Conservation (phyloP, 1,139 yeast genomes). For the Pichia sp. region DNA sequence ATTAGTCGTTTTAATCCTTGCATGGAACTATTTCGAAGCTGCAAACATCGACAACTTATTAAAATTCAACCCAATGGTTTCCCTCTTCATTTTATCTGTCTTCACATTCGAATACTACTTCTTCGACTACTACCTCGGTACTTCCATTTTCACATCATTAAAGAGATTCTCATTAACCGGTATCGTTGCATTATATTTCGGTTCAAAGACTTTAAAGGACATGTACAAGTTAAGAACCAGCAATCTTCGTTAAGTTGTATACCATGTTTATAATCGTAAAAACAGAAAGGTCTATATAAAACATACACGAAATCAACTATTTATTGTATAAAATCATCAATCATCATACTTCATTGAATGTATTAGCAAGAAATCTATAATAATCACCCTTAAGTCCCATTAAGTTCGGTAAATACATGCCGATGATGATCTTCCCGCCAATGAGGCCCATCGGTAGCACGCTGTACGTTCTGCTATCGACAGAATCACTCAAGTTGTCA, state of each 20-base stretch:
- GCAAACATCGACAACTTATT: constrained; percentile 40
- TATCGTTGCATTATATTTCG: constrained; percentile 60
- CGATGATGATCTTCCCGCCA: constrained; percentile 67
- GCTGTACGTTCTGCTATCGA: constrained; percentile 88
- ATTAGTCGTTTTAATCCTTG: constrained; percentile 42
- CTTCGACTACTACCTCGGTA: constrained; percentile 64
- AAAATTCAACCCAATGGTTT: constrained; percentile 35
- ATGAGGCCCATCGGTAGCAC: constrained; percentile 86
- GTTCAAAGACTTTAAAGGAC: constrained; percentile 60
- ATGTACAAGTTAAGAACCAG: constrained; percentile 25
- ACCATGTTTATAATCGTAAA: too few species aligned
- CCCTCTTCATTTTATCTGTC: constrained; percentile 52
- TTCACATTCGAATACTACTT: constrained; percentile 63
- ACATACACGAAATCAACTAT: background rate
- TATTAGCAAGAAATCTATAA: constrained; percentile 17
- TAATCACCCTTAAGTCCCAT: constrained; percentile 20
- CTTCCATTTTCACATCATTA: constrained; percentile 70
- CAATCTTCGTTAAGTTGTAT: constrained; percentile 24
- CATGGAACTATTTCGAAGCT: constrained; percentile 50
- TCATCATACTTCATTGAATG: constrained; percentile 10
- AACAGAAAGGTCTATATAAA: too few species aligned
- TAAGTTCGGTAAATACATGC: constrained; percentile 27
- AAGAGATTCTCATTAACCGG: constrained; percentile 49
- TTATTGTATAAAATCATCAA: background rate
- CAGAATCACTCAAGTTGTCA: constrained; percentile 83